Percentiles rank a stretch among this genome's conserved stretches.
phyloP scores from a whole-genome alignment of 495 filamentous ascomycete species.

The Hyaloscypha bicolor region DNA sequence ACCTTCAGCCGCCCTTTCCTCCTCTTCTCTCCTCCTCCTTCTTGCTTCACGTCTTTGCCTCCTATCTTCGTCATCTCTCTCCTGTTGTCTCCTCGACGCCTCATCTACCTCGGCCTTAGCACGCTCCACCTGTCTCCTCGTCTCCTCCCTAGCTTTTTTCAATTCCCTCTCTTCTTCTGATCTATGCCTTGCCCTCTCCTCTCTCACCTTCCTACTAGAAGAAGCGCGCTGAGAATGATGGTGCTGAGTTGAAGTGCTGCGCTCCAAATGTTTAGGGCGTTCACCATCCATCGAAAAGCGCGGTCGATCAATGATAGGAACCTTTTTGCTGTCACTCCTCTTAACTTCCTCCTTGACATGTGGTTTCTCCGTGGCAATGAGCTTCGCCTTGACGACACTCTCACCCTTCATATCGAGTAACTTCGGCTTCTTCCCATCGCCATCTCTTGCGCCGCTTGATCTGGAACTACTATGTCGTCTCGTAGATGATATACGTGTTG shows the following conservation, averaged over 20 bases:
- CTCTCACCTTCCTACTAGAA: slow-evolving; percentile 15
- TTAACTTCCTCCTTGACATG: slow-evolving; percentile 21
- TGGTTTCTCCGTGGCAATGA: slow-evolving; percentile 26
- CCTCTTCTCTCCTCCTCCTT: slow-evolving; percentile 19
- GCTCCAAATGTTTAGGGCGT: slow-evolving; percentile 9
- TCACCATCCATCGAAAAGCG: slow-evolving; percentile 27
- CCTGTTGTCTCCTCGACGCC: slow-evolving; percentile 15
- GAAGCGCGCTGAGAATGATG: slow-evolving; percentile 2
- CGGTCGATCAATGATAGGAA: slow-evolving; percentile 23
- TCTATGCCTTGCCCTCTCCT: slow-evolving; percentile 16
- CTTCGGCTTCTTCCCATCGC: slow-evolving; percentile 20
- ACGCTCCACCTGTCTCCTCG: slow-evolving; percentile 23
- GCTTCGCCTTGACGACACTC: slow-evolving; percentile 30
- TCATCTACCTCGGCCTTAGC: slow-evolving; percentile 27
- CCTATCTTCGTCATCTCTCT: slow-evolving; percentile 29
- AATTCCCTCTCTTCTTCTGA: slow-evolving; percentile 27
- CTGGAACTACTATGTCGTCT: slow-evolving; percentile 16
- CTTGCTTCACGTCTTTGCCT: slow-evolving; percentile 24
- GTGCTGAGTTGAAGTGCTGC: slow-evolving; percentile 2
- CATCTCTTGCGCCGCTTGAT: slow-evolving; percentile 7
- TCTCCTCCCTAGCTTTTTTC: slow-evolving; percentile 21
- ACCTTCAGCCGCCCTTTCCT: slow-evolving; percentile 18
- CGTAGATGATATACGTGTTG: slow-evolving; percentile 16
- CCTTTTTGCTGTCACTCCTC: not conserved
- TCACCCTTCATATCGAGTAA: slow-evolving; percentile 29